These are phyloP conservation scores for Alternaria triticina DNA, from an alignment of 2,329 filamentous ascomycete genomes.

Conservation along the genomic window DNA sequence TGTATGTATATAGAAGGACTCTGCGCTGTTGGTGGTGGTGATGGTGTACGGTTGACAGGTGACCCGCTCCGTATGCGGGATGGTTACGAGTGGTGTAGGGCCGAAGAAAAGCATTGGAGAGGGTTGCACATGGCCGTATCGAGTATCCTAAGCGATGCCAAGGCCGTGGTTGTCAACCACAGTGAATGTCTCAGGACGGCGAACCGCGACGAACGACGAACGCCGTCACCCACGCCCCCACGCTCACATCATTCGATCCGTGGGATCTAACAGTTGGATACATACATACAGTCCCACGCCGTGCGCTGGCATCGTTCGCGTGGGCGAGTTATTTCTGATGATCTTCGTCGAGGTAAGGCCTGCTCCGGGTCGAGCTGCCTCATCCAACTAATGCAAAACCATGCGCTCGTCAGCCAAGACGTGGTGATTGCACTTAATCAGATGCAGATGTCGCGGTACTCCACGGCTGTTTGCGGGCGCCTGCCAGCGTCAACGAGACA, in stretches of 20 bases:
- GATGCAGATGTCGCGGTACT: not conserved
- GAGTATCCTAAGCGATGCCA: conserved; percentile 31
- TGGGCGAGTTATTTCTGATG: not conserved
- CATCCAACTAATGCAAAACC: conserved; percentile 22
- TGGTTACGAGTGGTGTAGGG: conserved; percentile 16
- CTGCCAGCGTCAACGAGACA: conserved; percentile 3
- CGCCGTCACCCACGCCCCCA: conserved; percentile 17
- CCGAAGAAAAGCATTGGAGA: conserved; percentile 6
- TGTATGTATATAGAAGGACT: conserved; percentile 2
- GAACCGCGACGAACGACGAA: not conserved
- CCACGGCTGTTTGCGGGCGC: conserved; percentile 5
- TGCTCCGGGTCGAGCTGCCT: conserved; percentile 17
- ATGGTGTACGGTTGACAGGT: conserved; percentile 16
- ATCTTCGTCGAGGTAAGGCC: conserved; percentile 12
- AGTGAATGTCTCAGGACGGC: conserved; percentile 25
- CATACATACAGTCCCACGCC: conserved; percentile 12
- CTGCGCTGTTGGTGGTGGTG: conserved; percentile 9
- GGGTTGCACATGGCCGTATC: conserved; percentile 2
- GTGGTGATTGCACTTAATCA: conserved; percentile 19
- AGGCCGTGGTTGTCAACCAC: conserved; percentile 14
- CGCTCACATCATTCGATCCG: conserved; percentile 6
- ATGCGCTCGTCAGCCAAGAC: conserved; percentile 37
- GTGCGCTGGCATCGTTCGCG: conserved; percentile 6
- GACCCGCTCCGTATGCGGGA: conserved; percentile 22
- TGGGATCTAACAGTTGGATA: not conserved